Evolutionary conservation across 352 stramenopile species (phyloP).

Genomic region (Phytophthora meadii): DNA sequence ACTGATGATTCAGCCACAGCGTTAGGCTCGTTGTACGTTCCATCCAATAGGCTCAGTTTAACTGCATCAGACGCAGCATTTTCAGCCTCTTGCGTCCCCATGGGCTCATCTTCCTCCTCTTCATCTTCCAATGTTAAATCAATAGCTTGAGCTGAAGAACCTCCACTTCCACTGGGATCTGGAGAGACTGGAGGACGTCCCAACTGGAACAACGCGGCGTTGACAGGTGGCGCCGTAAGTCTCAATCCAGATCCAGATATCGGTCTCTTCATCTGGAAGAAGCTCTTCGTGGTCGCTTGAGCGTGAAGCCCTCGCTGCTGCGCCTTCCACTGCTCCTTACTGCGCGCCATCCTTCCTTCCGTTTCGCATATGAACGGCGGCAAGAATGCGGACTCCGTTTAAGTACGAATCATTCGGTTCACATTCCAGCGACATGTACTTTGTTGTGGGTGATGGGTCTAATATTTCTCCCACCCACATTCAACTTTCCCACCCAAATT

Average conservation of each 20-base stretch:
- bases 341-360: slow-evolving; percentile 35
- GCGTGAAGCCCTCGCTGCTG: slow-evolving; percentile 33
- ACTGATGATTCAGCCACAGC: neutral
- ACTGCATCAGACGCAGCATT: slow-evolving; percentile 4
- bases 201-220: slow-evolving; percentile 22
- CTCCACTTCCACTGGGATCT: slow-evolving; percentile 5
- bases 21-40: neutral
- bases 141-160: slow-evolving; percentile 36
- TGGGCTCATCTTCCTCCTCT: slow-evolving; percentile 59
- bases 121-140: slow-evolving; percentile 68
- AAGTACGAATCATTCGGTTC: slow-evolving; percentile 21
- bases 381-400: slow-evolving; percentile 4
- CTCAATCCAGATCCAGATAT: neutral
- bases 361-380: slow-evolving; percentile 21
- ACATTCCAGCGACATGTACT: no score
- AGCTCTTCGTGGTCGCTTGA: slow-evolving; percentile 15
- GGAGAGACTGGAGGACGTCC: slow-evolving; percentile 5
- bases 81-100: slow-evolving; percentile 12
- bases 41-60: slow-evolving; percentile 10
- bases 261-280: slow-evolving; percentile 22
- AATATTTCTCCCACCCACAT: slow-evolving; percentile 5
- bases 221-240: slow-evolving; percentile 8
- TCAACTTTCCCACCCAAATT: slow-evolving; percentile 25
- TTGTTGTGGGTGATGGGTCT: no score
- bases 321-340: slow-evolving; percentile 49